A percentile compares a stretch with the other conserved stretches of the same genome.
These are phyloP conservation scores for Coprinellus aureogranulatus DNA, from an alignment of 768 basidiomycete genomes.

Conservation along the genomic window DNA sequence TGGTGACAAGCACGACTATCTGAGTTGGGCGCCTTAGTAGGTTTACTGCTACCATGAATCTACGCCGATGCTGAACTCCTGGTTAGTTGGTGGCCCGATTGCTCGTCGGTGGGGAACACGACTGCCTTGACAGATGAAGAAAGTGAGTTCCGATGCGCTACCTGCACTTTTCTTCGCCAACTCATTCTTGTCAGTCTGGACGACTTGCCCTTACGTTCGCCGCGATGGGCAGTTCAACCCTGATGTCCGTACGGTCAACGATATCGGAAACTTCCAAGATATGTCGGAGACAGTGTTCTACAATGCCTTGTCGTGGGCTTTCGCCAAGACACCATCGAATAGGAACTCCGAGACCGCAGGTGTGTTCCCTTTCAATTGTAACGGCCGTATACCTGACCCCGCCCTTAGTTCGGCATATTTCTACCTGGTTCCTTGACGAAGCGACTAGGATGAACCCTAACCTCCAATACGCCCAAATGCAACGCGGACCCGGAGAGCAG, in stretches of 20 bases:
- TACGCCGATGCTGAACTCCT: neutral
- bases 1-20: constrained; percentile 58
- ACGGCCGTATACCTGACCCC: too few relatives aligned
- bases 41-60: constrained; percentile 14
- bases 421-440: too few relatives aligned
- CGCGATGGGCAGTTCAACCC: constrained; percentile 68
- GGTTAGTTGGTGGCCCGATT: constrained; percentile 61
- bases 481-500: constrained; percentile 38
- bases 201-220: constrained; percentile 51
- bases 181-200: constrained; percentile 42
- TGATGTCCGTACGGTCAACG: constrained; percentile 54
- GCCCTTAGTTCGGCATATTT: too few relatives aligned
- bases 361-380: constrained; percentile 15
- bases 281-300: constrained; percentile 61
- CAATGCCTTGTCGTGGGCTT: constrained; percentile 55
- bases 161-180: neutral
- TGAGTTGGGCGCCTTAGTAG: constrained; percentile 73
- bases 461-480: constrained; percentile 55
- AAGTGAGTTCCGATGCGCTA: constrained; percentile 28
- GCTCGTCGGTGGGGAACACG: constrained; percentile 54
- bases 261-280: constrained; percentile 52
- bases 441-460: constrained; percentile 64
- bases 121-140: constrained; percentile 53
- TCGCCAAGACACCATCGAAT: constrained; percentile 29
- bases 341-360: constrained; percentile 42